A percentile compares a stretch with the other conserved stretches of the same genome.
Evolutionary conservation across 2,329 filamentous ascomycete genomes (phyloP).

Genomic region (Colletotrichum sublineola): DNA sequence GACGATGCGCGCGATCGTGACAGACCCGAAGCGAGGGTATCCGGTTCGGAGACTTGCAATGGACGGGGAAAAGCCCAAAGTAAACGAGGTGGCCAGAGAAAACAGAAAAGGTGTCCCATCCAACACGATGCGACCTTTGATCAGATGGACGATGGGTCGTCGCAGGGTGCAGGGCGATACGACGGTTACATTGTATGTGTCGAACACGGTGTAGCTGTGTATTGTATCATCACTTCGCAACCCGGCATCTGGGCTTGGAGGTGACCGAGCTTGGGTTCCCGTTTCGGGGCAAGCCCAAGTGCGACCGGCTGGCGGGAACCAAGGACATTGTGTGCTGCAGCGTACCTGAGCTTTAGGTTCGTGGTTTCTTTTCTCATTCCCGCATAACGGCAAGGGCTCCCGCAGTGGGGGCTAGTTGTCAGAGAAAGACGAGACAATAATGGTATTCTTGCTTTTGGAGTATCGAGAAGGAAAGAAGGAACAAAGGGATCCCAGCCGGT

Average conservation of each 20-base stretch:
- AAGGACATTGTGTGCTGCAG: conserved; percentile 14
- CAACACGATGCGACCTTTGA: conserved; percentile 9
- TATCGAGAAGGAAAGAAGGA: conserved; percentile 23
- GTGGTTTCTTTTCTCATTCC: conserved; percentile 24
- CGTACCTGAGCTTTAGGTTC: conserved; percentile 5
- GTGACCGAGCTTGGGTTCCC: conserved; percentile 8
- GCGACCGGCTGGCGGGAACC: conserved; percentile 17
- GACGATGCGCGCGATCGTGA: conserved; percentile 4
- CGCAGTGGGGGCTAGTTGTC: not conserved
- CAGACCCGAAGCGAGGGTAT: conserved; percentile 5
- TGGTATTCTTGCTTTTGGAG: conserved; percentile 19
- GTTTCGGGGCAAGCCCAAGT: not conserved
- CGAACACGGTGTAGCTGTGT: not conserved
- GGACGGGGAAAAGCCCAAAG: not conserved
- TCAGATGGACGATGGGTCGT: conserved; percentile 24
- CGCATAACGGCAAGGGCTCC: conserved; percentile 2
- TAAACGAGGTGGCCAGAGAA: not conserved
- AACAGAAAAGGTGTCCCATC: not conserved
- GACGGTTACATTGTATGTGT: conserved; percentile 35
- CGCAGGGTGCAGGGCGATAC: conserved; percentile 25
- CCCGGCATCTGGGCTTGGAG: not conserved
- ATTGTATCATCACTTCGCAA: conserved; percentile 1
- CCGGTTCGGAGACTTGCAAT: not conserved
- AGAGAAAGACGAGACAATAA: conserved; percentile 13
- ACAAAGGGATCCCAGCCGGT: conserved; percentile 9